Percentiles rank a stretch among this genome's conserved stretches.
These are phyloP conservation scores for Quercus berberidifolia DNA, from an alignment of 306 rosid species.

Conservation along the genomic window DNA sequence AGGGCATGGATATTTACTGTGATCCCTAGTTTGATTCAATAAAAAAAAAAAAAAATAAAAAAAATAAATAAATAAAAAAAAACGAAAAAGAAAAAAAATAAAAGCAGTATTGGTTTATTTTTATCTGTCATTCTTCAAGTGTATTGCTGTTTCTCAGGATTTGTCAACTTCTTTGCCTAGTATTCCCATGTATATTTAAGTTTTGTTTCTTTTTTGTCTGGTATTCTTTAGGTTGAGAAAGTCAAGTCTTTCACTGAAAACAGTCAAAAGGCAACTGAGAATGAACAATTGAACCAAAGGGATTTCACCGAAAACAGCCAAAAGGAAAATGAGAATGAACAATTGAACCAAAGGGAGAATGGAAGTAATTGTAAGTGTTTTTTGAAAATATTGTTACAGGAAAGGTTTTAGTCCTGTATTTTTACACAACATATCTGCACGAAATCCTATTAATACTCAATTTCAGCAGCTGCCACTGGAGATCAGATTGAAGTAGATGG, in stretches of 20 bases:
- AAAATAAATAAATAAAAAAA: too few species aligned
- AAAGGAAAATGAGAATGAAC: slow-evolving; percentile 5
- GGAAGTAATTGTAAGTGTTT: background rate
- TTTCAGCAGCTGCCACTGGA: background rate
- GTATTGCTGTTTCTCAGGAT: background rate
- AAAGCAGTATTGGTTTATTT: background rate
- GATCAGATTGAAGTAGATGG: background rate
- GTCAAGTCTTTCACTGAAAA: background rate
- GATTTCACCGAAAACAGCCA: too few species aligned
- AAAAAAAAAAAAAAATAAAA: too few species aligned
- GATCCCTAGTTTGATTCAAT: background rate
- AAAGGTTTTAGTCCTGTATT: background rate
- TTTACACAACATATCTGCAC: background rate
- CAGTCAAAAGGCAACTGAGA: slow-evolving; percentile 11
- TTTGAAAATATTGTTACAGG: background rate
- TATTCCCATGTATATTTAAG: background rate
- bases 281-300: background rate
- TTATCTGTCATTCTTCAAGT: background rate
- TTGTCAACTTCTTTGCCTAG: background rate
- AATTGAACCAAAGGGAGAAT: background rate
- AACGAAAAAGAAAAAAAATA: background rate
- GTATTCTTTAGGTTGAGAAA: background rate
- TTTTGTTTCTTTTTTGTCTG: background rate
- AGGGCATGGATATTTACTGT: background rate
- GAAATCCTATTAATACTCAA: background rate